Evolutionary conservation across 176 grass and related monocot genomes (phyloP).

Genomic region (Carex littledalei): DNA sequence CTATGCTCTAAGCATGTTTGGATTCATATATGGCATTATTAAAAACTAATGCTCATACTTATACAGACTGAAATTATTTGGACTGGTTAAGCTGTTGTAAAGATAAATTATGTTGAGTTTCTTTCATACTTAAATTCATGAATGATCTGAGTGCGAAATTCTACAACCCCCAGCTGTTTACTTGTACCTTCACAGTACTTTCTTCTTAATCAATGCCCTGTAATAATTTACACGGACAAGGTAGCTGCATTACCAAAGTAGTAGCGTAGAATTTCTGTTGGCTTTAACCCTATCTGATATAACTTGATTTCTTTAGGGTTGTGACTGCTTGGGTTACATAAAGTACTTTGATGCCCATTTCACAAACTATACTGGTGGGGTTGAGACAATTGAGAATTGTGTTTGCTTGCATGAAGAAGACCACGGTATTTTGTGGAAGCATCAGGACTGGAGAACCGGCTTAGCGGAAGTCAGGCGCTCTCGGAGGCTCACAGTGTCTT

Average conservation of each 20-base stretch:
- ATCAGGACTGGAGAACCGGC: slow-evolving; percentile 99
- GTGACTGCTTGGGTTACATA: slow-evolving; percentile 95
- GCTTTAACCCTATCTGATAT: background rate
- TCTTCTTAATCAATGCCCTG: background rate
- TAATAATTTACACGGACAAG: background rate
- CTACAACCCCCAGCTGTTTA: background rate
- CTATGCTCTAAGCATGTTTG: background rate
- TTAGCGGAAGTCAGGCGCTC: slow-evolving; percentile 97
- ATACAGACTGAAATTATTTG: background rate
- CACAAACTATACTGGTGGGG: slow-evolving; percentile 89
- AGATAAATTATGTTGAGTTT: background rate
- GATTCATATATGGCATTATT: background rate
- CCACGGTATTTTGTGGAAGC: slow-evolving; percentile 98
- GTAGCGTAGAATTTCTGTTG: background rate
- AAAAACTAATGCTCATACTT: background rate
- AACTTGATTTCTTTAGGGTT: slow-evolving; percentile 49
- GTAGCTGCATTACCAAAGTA: background rate
- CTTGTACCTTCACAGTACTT: background rate
- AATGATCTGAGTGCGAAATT: background rate
- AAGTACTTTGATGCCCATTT: slow-evolving; percentile 99
- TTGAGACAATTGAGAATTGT: slow-evolving; percentile 99
- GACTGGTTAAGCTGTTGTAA: background rate
- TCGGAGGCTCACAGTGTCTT: slow-evolving; percentile 93
- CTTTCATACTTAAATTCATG: background rate
- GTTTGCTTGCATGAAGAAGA: slow-evolving; percentile 99